Evolutionary conservation across 2,329 filamentous ascomycete genomes (phyloP), one percentile per base, ranked within the genome.

Genomic region (Alternaria dauci): DNA sequence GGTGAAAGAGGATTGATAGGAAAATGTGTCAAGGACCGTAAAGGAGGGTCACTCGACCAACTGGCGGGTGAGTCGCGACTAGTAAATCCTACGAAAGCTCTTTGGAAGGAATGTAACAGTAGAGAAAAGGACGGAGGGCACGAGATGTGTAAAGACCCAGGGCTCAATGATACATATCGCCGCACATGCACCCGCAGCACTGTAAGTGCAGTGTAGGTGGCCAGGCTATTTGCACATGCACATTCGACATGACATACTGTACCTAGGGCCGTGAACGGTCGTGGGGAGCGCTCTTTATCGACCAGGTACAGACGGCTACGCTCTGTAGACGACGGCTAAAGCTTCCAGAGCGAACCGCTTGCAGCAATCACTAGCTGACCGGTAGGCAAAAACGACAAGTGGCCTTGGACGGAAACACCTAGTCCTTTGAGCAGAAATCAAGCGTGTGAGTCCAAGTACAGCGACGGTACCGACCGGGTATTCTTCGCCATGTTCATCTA

Each of bases 291-390:
- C 46, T 36, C 9, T 50, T 50, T 61, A 66, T 68, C 55, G 52
- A 65, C 69, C 65, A 53, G 60, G 61, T 55, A 48, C 36, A 52
- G 55, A 55, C 55, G 63, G 55, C 28, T 66, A 48, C 58, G 67
- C 69, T 73, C 65, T 69, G 62, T 68, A 63, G 62, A 62, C 52
- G 58, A 59, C 66, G 69, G 72, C 47, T 75, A 73, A 73, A 68
- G 50, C 59, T 14, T 61, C 52, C 41, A 32, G 39, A 16, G 5
- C 46, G 3, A 7, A 50, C 32, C 34, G 46, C 46, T 50, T 50
- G 20, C 9, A 36, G 30, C 20, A 26, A 23, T 38, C 32, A 50
- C 32, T 50, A 50, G 46, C 12, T 20, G 46, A 14, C 38, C 48
- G 38, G 58, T 26, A 60, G 32, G 68, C 61, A 63, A 50, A 59